Evolutionary conservation across 2,329 filamentous ascomycete genomes (phyloP).

Genomic region (Teratosphaeriaceae sp.): DNA sequence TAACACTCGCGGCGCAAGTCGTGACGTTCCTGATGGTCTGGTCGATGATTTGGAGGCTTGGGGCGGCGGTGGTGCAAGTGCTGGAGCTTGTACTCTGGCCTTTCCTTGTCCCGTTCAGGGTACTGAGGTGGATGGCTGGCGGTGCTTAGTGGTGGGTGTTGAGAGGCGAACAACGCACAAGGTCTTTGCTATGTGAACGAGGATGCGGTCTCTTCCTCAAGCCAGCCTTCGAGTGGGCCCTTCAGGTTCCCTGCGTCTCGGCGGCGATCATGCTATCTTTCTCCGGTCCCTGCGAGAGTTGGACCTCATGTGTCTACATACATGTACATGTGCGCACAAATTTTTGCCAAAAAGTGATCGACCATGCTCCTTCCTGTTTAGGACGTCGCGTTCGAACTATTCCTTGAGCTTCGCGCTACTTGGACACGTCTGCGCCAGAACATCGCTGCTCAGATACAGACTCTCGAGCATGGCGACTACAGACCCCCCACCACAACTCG

Average conservation of each 20-base stretch:
- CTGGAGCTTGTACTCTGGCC: constrained; percentile 24
- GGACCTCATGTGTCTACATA: too few relatives aligned
- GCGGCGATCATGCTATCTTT: too few relatives aligned
- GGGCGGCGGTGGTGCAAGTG: constrained; percentile 19
- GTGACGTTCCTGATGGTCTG: constrained; percentile 20
- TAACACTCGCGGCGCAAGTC: constrained; percentile 17
- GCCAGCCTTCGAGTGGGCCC: too few relatives aligned
- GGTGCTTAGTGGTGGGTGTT: constrained; percentile 14
- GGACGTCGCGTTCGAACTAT: too few relatives aligned
- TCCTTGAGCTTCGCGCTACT: not conserved
- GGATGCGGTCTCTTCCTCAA: too few relatives aligned
- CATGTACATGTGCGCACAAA: too few relatives aligned
- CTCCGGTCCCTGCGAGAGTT: too few relatives aligned
- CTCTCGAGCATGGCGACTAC: constrained; percentile 47
- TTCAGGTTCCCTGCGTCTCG: too few relatives aligned
- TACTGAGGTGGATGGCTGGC: constrained; percentile 19
- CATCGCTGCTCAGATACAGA: too few relatives aligned
- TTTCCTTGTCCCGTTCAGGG: constrained; percentile 18
- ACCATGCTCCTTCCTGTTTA: too few relatives aligned
- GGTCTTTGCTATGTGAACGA: not conserved
- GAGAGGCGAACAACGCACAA: not conserved
- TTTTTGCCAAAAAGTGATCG: too few relatives aligned
- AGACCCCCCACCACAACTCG: constrained; percentile 37
- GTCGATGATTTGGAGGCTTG: constrained; percentile 21
- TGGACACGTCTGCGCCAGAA: not conserved